Percentiles rank a stretch among this genome's conserved stretches.
phyloP scores from a whole-genome alignment of 352 stramenopile genomes.

The Phytophthora citricola region DNA sequence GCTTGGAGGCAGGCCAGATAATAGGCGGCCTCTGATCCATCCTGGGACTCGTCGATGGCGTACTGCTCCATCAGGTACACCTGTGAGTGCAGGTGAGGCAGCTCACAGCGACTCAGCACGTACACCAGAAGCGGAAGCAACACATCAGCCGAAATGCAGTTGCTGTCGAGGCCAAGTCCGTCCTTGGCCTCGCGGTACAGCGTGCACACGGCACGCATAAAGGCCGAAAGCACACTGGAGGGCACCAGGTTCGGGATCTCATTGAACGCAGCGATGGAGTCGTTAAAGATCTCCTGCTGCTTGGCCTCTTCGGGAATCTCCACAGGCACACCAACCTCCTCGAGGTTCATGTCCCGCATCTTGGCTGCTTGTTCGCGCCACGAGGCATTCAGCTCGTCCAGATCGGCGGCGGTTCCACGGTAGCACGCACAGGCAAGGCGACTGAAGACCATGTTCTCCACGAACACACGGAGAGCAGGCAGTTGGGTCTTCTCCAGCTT shows the following conservation, averaged over 20 bases:
- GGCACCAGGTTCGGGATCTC: conserved; percentile 74
- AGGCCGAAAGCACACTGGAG: conserved; percentile 63
- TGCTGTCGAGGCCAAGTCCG: conserved; percentile 48
- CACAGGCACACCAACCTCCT: conserved; percentile 64
- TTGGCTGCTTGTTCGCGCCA: conserved; percentile 68
- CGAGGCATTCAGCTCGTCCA: conserved; percentile 73
- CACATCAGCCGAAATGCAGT: conserved; percentile 79
- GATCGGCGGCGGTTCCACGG: conserved; percentile 50
- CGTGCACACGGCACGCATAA: conserved; percentile 69
- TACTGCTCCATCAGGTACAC: conserved; percentile 84
- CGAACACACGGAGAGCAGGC: conserved; percentile 48
- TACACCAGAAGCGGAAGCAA: conserved; percentile 80
- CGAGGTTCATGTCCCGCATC: conserved; percentile 47
- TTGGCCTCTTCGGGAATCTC: conserved; percentile 31
- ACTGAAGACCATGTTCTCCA: conserved; percentile 82
- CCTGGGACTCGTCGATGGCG: conserved; percentile 68
- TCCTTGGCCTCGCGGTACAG: conserved; percentile 71
- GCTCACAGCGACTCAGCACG: conserved; percentile 68
- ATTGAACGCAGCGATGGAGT: conserved; percentile 77
- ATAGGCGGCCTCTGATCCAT: conserved; percentile 82
- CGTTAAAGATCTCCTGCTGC: conserved; percentile 48
- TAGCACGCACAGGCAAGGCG: conserved; percentile 76
- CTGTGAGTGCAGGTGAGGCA: conserved; percentile 80
- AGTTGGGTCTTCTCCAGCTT: conserved; percentile 36
- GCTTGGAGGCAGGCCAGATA: conserved; percentile 84